Percentiles rank a stretch among this genome's conserved stretches.
Evolutionary conservation across 805 yeast species (phyloP).

Genomic region (Saccharomyces mikatae): DNA sequence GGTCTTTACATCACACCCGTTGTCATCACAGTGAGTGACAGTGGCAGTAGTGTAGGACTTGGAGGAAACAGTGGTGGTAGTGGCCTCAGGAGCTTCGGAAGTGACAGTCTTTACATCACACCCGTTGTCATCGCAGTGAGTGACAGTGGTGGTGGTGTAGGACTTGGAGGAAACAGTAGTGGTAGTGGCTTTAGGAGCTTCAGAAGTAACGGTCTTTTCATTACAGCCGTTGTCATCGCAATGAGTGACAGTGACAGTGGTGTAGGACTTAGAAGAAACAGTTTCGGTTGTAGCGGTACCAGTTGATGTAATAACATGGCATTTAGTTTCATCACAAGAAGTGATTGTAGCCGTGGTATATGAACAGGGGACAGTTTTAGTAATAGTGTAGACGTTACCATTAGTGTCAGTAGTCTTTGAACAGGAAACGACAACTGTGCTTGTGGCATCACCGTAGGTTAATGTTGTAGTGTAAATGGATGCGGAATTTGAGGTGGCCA

Average conservation of each 20-base stretch:
- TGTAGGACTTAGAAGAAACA: background rate
- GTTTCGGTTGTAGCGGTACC: background rate
- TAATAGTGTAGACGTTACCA: conserved; percentile 1
- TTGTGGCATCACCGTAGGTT: background rate
- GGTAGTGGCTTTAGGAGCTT: no score
- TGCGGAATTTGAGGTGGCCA: conserved; percentile 4
- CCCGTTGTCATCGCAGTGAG: background rate
- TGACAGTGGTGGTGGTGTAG: background rate
- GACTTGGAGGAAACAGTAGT: no score
- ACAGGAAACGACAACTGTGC: conserved; percentile 3
- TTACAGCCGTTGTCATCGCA: no score
- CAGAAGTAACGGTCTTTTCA: background rate
- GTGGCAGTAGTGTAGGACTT: background rate
- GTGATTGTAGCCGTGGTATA: conserved; percentile 4
- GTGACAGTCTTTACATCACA: background rate
- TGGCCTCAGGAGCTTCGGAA: background rate
- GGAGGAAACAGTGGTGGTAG: background rate
- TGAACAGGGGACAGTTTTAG: conserved; percentile 4
- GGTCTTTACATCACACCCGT: no score
- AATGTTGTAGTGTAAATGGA: conserved; percentile 3
- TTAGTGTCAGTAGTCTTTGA: conserved; percentile 1
- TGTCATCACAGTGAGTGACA: no score
- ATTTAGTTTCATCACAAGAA: conserved; percentile 2
- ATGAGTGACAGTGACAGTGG: no score
- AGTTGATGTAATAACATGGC: background rate